Base-by-base conservation (phyloP, 2,329 filamentous ascomycete species). In the Neonectria coccinea region DNA sequence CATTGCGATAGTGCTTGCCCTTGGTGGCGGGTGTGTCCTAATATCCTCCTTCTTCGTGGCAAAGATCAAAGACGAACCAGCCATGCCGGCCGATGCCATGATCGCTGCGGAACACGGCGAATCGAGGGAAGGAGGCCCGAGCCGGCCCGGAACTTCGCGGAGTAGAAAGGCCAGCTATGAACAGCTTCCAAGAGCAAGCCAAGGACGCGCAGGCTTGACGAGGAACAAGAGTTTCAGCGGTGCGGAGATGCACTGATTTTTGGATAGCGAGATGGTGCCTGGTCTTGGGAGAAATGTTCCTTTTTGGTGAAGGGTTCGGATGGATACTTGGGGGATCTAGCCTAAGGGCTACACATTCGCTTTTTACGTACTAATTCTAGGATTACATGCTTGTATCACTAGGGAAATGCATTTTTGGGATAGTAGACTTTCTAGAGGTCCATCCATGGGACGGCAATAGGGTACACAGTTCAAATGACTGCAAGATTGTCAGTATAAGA, bases 1-100 rank as follows among this genome's bases (percentile, higher is more conserved):
- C 77, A 92, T 97, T 54, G 90, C 91, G 16, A 93, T 95, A 82
- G 93, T 97, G 45, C 82, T 98, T 72, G 88, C 94, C 20, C 90
- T 97, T 59, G 94, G 94, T 1, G 95, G 94, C 2, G 79, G 92
- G 47, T 92, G 91, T 67, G 92, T 94, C 1, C 77, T 97, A 52
- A 81, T 91, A 3, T 92, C 95, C 6, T 93, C 92, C 5, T 92
- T 86, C 70, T 86, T 95, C 75, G 90, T 93, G 11, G 82, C 85
- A 55, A 84, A 85, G 62, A 88, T 96, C 39, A 83, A 85, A 42
- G 92, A 94, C 72, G 88, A 90, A 48, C 73, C 79, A 16, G 75
- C 77, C 3, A 65, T 76, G 9, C 76, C 80, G 2, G 75, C 74
- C 2, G 81, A 82, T 57, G 76, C 74, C n/a, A 69, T 82, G 45